Evolutionary conservation across 352 stramenopile genomes (phyloP), one percentile per base, ranked within the genome.

Genomic region (Blastocystis sp.): DNA sequence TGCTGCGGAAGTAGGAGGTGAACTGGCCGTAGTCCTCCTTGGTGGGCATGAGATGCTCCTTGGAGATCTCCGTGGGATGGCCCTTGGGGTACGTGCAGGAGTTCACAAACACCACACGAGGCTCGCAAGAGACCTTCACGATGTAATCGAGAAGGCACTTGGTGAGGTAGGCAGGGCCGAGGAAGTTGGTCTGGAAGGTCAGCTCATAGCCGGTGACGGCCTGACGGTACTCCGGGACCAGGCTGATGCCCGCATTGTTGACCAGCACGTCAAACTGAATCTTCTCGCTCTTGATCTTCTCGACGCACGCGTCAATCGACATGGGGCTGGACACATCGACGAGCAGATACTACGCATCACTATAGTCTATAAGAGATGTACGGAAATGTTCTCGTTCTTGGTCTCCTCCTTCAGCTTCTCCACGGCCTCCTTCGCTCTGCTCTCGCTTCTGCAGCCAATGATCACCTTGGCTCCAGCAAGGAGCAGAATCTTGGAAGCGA

Each of bases 121-220:
- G 52, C 21, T 66, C 41, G 19, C 38, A 41, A 14, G 17, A 23
- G 21, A 56, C n/a, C 40, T 45, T 76, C 41, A 11, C n/a, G 53
- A 52, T 56, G 48, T 48, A 53, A 52, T 76, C n/a, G 14, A 56
- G 48, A 56, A 56, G n/a, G 21, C 21, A 21, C 43, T 84, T 53
- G 2, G 74, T 84, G 1, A 84, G 28, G 21, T 84, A 23, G 11
- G 66, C 61, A 19, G 66, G 28, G 23, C 74, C 74, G 28, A 84
- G 45, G 53, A 69, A 84, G 74, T 84, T 84, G 21, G 74, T 84
- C 52, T 84, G 74, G 48, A 53, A 84, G 3, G 74, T 84, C n/a
- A 84, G 34, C 41, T 84, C 74, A n/a, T 59, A 23, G 21, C 74
- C 74, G n/a, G 74, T 84, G 11, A 38, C 1, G 0, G 74, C 74